Evolutionary conservation across 345 rosid species (phyloP), one percentile per base, ranked within the genome.

Genomic region (Eutrema yunnanense): DNA sequence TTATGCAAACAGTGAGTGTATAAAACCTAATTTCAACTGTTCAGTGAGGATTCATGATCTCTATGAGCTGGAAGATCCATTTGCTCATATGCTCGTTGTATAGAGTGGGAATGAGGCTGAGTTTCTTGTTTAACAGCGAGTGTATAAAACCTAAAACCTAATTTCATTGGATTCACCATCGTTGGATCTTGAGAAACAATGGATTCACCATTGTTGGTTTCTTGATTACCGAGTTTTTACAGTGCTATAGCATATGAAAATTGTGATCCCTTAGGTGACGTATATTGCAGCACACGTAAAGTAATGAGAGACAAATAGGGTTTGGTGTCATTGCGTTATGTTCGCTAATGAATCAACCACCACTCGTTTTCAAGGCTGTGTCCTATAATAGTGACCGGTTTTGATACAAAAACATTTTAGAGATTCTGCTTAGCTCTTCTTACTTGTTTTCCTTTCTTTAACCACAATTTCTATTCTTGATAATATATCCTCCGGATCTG

Each of bases 31-130:
- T 63, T 89, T 79, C 4, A 29, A 62, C 60, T 79, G 89, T 73
- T 83, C 84, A 34, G 81, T 84, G 53, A 90, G 91, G 14, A 75
- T 92, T 16, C 94, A 85, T 70, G 92, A 88, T 74, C 90, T 90
- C 3, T 88, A 82, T 36, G 92, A 88, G 72, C 97, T 19, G 22
- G 22, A 19, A 19, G 22, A 19, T 19, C 22, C 22, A 19, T 19
- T 19, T 19, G 22, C 22, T 19, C 22, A 19, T 19, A 19, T 19
- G 22, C 22, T 19, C 22, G 22, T 19, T 19, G 22, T 19, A 19
- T 19, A 19, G 22, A 19, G 0, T 19, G 22, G 22, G 22, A 19
- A 19, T 0, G 22, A 19, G 22, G 22, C 22, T 19, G 22, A 19
- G 22, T 19, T 19, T 19, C 22, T 19, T 19, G 22, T 19, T 19